Percentiles rank a stretch among this genome's conserved stretches.
Evolutionary conservation across 2,329 filamentous ascomycete species (phyloP).

Genomic region (Aspergillus fischeri): DNA sequence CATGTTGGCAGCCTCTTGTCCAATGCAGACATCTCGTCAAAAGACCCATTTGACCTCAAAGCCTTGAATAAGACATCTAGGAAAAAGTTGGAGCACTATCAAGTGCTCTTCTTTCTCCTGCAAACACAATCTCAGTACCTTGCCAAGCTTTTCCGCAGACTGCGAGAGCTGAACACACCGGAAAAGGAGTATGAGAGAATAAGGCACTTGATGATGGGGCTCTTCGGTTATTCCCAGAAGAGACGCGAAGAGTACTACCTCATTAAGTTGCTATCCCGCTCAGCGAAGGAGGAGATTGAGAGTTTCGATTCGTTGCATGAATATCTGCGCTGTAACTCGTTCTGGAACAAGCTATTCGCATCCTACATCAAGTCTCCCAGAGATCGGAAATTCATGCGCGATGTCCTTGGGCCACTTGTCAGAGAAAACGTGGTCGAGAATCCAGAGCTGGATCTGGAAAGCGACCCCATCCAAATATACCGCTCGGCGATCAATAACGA

Average conservation of each 20-base stretch:
- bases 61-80: slow-evolving; percentile 95
- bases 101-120: slow-evolving; percentile 94
- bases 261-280: slow-evolving; percentile 77
- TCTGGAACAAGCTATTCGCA: slow-evolving; percentile 81
- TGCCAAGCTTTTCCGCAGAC: slow-evolving; percentile 75
- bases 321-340: slow-evolving; percentile 83
- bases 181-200: slow-evolving; percentile 93
- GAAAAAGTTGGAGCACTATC: slow-evolving; percentile 93
- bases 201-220: slow-evolving; percentile 89
- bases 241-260: slow-evolving; percentile 95
- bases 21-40: slow-evolving; percentile 81
- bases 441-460: slow-evolving; percentile 84
- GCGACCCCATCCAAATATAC: slow-evolving; percentile 96
- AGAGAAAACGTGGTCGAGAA: slow-evolving; percentile 92
- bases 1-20: slow-evolving; percentile 79
- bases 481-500: slow-evolving; percentile 94
- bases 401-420: slow-evolving; percentile 78
- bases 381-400: slow-evolving; percentile 86
- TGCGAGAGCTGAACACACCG: slow-evolving; percentile 76
- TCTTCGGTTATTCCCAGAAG: slow-evolving; percentile 97
- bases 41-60: slow-evolving; percentile 93
- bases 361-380: slow-evolving; percentile 89
- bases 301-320: slow-evolving; percentile 70
- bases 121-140: slow-evolving; percentile 97
- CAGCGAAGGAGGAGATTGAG: slow-evolving; percentile 82